Conservation (phyloP, 2,329 filamentous ascomycete genomes). For the Coleophoma cylindrospora region DNA sequence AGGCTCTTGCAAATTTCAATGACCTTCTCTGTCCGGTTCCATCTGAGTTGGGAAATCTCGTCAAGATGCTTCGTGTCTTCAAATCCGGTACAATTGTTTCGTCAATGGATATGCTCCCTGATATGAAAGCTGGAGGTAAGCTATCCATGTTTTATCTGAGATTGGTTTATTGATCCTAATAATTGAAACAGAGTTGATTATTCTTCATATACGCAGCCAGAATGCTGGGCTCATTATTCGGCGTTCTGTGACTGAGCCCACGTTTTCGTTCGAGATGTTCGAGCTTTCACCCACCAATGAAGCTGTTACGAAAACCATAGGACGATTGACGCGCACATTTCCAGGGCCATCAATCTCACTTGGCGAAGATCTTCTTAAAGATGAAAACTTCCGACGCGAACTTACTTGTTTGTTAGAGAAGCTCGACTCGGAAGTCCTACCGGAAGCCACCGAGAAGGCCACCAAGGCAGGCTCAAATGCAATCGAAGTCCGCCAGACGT, state of each 20-base stretch:
- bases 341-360: conserved; percentile 32
- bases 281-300: conserved; percentile 36
- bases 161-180: no score
- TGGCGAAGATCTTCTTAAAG: conserved; percentile 11
- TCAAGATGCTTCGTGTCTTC: not conserved
- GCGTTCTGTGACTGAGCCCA: conserved; percentile 9
- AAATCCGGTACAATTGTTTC: conserved; percentile 1
- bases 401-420: conserved; percentile 10
- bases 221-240: conserved; percentile 39
- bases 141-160: no score
- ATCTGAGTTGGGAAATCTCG: not conserved
- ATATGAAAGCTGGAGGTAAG: conserved; percentile 7
- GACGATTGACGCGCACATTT: conserved; percentile 35
- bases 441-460: conserved; percentile 2
- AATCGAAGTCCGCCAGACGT: conserved; percentile 43
- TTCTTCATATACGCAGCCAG: conserved; percentile 35
- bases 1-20: conserved; percentile 5
- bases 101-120: conserved; percentile 4
- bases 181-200: conserved; percentile 23
- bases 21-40: conserved; percentile 1
- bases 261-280: conserved; percentile 33
- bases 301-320: conserved; percentile 28
- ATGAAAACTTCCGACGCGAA: conserved; percentile 12
- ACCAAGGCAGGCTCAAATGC: conserved; percentile 23
- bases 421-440: conserved; percentile 8